These are phyloP conservation scores for Pyrenochaeta sp. DNA, from an alignment of 2,329 filamentous ascomycete genomes.

Conservation along the genomic window DNA sequence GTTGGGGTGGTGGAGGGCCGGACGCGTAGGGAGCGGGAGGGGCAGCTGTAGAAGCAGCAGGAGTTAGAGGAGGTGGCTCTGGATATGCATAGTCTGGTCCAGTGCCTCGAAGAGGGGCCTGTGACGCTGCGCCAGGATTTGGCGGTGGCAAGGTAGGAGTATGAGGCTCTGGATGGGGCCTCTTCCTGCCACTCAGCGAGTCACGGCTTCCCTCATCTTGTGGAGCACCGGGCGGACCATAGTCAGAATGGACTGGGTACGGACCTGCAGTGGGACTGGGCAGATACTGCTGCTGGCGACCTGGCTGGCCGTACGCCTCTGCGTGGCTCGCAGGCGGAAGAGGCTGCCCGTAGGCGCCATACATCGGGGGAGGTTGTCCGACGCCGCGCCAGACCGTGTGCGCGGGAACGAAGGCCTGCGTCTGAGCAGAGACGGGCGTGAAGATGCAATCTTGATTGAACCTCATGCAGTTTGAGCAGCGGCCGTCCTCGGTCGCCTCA, in stretches of 20 bases:
- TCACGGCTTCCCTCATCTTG: constrained; percentile 52
- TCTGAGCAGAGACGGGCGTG: constrained; percentile 76
- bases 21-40: constrained; percentile 52
- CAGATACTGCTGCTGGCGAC: constrained; percentile 55
- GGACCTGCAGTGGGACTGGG: constrained; percentile 56
- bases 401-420: constrained; percentile 77
- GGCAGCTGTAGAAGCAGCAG: constrained; percentile 56
- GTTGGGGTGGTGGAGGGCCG: constrained; percentile 46
- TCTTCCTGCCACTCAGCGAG: constrained; percentile 55
- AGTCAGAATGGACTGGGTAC: constrained; percentile 49
- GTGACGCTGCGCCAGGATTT: constrained; percentile 54
- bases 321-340: constrained; percentile 51
- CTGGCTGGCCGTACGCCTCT: constrained; percentile 48
- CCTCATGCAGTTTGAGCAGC: constrained; percentile 75
- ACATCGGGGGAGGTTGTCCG: constrained; percentile 59
- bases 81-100: constrained; percentile 52
- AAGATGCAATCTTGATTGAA: constrained; percentile 83
- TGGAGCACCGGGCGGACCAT: constrained; percentile 42
- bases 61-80: constrained; percentile 55
- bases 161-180: constrained; percentile 58
- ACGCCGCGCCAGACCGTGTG: constrained; percentile 67
- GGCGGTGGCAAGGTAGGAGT: constrained; percentile 60
- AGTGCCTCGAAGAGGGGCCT: constrained; percentile 48
- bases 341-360: constrained; percentile 61
- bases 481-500: constrained; percentile 74